phyloP scores from a whole-genome alignment of 129 eudicot genomes.

The Artemisia annua region DNA sequence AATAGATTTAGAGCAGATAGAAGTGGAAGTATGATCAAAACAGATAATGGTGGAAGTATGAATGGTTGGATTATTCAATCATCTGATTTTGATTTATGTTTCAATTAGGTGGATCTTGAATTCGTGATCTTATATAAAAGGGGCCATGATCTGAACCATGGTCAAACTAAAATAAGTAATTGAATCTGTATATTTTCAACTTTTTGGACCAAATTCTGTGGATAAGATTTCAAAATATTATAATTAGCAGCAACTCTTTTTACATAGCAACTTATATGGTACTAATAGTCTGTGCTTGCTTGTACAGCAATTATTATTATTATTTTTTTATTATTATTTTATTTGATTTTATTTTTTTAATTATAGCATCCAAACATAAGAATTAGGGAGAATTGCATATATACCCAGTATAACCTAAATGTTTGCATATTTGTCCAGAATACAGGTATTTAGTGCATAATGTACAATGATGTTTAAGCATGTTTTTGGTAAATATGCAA shows the following conservation, averaged over 20 bases:
- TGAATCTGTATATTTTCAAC: not conserved
- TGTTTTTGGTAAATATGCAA: no score
- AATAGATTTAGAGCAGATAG: not conserved
- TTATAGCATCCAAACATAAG: not conserved
- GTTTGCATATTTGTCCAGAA: no score
- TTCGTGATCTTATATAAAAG: not conserved
- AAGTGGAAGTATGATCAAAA: slow-evolving; percentile 6
- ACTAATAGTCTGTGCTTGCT: not conserved
- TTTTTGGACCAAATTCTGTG: not conserved
- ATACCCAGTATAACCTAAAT: no score
- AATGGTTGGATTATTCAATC: not conserved
- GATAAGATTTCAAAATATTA: not conserved
- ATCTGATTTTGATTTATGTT: slow-evolving; percentile 11
- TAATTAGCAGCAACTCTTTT: not conserved
- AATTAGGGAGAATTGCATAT: no score
- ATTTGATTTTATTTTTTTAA: no score
- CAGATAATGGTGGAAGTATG: not conserved
- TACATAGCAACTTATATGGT: not conserved
- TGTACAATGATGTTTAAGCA: no score
- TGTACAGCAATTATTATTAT: not conserved
- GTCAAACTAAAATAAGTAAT: slow-evolving; percentile 1
- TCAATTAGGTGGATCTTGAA: not conserved
- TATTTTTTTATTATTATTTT: no score
- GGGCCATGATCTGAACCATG: slow-evolving; percentile 9
- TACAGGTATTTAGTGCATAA: no score